phyloP scores from a whole-genome alignment of 768 basidiomycete species.

The Amanita thiersii region DNA sequence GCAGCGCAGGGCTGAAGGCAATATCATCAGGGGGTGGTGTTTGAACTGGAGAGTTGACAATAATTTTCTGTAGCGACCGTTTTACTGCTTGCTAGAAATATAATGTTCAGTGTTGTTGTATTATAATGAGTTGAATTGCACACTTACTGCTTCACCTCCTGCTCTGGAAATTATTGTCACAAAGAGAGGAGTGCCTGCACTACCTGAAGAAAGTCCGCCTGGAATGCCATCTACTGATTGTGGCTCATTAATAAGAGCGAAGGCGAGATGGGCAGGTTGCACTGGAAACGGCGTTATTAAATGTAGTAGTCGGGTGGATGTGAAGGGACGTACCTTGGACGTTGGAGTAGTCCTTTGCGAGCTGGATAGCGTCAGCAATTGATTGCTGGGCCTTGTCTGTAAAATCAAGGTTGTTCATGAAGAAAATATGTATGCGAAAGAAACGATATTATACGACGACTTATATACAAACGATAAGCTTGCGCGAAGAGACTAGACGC shows the following conservation, averaged over 20 bases:
- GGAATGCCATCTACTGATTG: slow-evolving; percentile 25
- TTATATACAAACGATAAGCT: no score
- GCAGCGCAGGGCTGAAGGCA: slow-evolving; percentile 43
- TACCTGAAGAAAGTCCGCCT: slow-evolving; percentile 21
- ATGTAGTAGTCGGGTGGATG: background rate
- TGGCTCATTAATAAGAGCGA: slow-evolving; percentile 69
- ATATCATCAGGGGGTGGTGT: slow-evolving; percentile 76
- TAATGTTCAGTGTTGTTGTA: slow-evolving; percentile 6
- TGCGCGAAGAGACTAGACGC: background rate
- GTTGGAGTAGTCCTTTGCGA: slow-evolving; percentile 79
- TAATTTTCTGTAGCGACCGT: slow-evolving; percentile 62
- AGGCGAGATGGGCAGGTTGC: slow-evolving; percentile 77
- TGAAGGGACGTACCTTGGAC: slow-evolving; percentile 51
- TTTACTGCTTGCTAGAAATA: slow-evolving; percentile 37
- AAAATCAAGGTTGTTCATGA: slow-evolving; percentile 63
- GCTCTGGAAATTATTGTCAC: slow-evolving; percentile 71
- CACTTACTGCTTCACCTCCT: slow-evolving; percentile 75
- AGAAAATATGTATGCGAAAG: slow-evolving; percentile 10
- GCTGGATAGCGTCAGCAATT: slow-evolving; percentile 63
- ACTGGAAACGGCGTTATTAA: slow-evolving; percentile 33
- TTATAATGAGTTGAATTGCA: background rate
- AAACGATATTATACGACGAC: no score
- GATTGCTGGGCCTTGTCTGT: slow-evolving; percentile 78
- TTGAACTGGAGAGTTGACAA: slow-evolving; percentile 79
- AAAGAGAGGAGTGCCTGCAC: slow-evolving; percentile 51